Evolutionary conservation across 2,329 filamentous ascomycete species (phyloP).

Genomic region (Cladosporium velox): DNA sequence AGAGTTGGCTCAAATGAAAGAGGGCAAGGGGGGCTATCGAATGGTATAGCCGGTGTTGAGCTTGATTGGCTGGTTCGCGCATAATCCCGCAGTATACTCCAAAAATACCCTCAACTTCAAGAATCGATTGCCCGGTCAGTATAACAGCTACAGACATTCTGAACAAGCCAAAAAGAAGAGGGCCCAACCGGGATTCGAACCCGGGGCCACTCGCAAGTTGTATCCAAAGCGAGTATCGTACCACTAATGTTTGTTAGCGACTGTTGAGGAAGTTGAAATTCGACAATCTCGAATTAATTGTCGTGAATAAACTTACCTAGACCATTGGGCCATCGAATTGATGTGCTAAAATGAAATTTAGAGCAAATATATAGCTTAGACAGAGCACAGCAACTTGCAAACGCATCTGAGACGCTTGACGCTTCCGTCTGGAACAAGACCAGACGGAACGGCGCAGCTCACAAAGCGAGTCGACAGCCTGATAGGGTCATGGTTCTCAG

Average conservation of each 20-base stretch:
- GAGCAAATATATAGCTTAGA: not conserved
- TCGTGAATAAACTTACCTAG: not conserved
- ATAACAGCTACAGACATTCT: not conserved
- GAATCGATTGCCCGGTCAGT: not conserved
- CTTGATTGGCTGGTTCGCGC: not conserved
- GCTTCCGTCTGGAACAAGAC: not conserved
- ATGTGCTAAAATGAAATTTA: not conserved
- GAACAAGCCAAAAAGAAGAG: not conserved
- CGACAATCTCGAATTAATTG: no score
- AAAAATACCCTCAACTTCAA: not conserved
- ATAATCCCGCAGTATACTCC: not conserved
- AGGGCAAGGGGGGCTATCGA: not conserved
- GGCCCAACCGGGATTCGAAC: not conserved
- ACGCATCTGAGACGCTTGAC: no score
- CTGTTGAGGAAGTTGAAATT: no score
- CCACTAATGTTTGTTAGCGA: not conserved
- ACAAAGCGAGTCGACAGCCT: not conserved
- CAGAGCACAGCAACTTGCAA: no score
- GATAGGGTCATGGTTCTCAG: not conserved
- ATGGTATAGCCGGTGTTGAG: not conserved
- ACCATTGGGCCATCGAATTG: not conserved
- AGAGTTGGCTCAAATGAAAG: not conserved
- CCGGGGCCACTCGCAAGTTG: not conserved
- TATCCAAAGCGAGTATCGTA: not conserved
- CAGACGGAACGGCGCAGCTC: not conserved